Evolutionary conservation across 2,329 filamentous ascomycete species (phyloP), one percentile per base, ranked within the genome.

Genomic region (Penicillium sp.): DNA sequence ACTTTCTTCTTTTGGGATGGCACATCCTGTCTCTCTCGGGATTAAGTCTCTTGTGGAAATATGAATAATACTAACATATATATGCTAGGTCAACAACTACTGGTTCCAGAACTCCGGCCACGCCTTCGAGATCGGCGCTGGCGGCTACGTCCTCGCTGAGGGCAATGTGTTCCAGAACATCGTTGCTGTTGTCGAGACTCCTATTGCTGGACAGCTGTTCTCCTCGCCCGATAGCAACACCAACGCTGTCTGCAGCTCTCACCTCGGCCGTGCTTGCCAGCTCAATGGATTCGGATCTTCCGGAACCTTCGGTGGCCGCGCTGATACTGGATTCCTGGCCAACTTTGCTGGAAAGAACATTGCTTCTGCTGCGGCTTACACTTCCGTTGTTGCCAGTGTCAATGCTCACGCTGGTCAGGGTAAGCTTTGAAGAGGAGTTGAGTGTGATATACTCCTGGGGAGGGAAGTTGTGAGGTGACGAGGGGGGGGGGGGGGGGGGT

Each of bases 81-180:
- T 8, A 17, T 8, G 3, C 5, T 21, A 65, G 62, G 82, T 85
- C 69, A 86, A 86, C 81, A 86, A 86, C 78, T 85, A 82, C 79
- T 86, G 78, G 75, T 78, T 83, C 68, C 77, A 80, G 66, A 82
- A 80, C 70, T 69, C 73, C 21, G 81, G 81, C 49, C 84, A 86
- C 72, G 81, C 83, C n/a, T 86, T 86, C 68, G 84, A 85, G 71
- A 69, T 79, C 48, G 76, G 75, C 52, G 48, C 68, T 6, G 78
- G 78, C 42, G 74, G 65, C 50, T 75, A 74, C 63, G 78, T 83
- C 43, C 74, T 86, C 23, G 80, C 80, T 2, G 83, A 86, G 73
- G 84, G 83, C 38, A 85, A 83, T 65, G 73, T 82, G 48, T 86
- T 85, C 77, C 79, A 84, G 71, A 81, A 83, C 64, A 78, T 86